Evolutionary conservation across 2,329 filamentous ascomycete genomes (phyloP), one percentile per base, ranked within the genome.

Genomic region (Hymenoscyphus albidus): DNA sequence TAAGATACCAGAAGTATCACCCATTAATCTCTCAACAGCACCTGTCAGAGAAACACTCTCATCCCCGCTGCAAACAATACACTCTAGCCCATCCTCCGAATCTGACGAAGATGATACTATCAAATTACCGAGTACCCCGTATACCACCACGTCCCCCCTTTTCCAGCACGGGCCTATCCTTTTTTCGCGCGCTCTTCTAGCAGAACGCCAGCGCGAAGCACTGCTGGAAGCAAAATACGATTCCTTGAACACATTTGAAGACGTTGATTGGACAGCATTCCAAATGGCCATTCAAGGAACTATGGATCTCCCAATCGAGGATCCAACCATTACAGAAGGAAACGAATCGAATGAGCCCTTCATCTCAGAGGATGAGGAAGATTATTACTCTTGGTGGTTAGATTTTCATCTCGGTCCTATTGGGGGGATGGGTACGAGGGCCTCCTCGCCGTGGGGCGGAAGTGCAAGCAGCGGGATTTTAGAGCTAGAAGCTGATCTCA

Each of bases 191-290:
- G 16, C 44, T 13, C 16, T 38, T 16, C 32, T 62, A 13, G 32
- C 38, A n/a, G 44, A 44, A 22, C 22, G 32, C 14, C 48, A 35
- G 9, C 18, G 27, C 38, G 35, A 42, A 13, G 18, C 35, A 7
- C 16, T 39, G 31, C 16, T 40, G 22, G 59, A 62, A 38, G 22
- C 44, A n/a, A 62, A 40, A 38, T 62, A 56, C 31, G 27, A 44
- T 4, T n/a, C 31, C n/a, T 12, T 56, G 5, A 31, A 62, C 16
- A 22, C 31, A 5, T 38, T 56, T 9, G 32, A 63, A 65, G 38
- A 83, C 78, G 9, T 74, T 88, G 85, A 88, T 77, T 88, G 85
- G 85, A 85, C 82, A 5, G 85, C 85, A 3, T 88, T 87, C 72
- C 85, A 88, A 74, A 86, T 87, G 80, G 85, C 86, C 16, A 86